Conservation (phyloP, 2,329 filamentous ascomycete species). For the Sclerotinia nivalis region DNA sequence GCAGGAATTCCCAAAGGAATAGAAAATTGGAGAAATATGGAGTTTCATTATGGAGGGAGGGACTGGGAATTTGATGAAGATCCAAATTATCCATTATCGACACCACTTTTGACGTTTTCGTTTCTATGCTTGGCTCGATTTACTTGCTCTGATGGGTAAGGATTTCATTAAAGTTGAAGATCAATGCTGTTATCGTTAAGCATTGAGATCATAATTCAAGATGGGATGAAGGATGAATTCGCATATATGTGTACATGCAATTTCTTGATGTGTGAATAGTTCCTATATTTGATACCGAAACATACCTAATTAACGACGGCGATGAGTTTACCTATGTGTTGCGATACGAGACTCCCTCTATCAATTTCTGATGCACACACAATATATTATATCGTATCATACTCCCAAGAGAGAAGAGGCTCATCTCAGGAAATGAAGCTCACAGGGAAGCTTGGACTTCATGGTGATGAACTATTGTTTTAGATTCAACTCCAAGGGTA, state of each 20-base stretch:
- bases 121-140: neutral
- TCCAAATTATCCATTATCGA: slow-evolving; percentile 12
- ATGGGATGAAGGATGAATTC: slow-evolving; percentile 17
- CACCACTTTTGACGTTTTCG: neutral
- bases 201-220: slow-evolving; percentile 3
- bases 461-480: slow-evolving; percentile 10
- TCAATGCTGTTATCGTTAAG: slow-evolving; percentile 9
- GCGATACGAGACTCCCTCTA: slow-evolving; percentile 2
- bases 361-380: neutral
- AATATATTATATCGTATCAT: neutral
- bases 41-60: slow-evolving; percentile 13
- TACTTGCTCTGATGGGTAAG: slow-evolving; percentile 23
- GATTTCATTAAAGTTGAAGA: slow-evolving; percentile 15
- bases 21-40: slow-evolving; percentile 8
- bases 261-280: neutral
- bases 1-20: neutral
- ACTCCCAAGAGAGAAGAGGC: neutral
- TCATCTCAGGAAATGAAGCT: slow-evolving; percentile 10
- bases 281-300: neutral
- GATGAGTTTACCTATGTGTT: neutral
- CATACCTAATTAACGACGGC: neutral
- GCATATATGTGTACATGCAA: neutral
- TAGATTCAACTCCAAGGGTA: slow-evolving; percentile 5
- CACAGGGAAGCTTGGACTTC: slow-evolving; percentile 9
- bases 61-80: slow-evolving; percentile 17